A percentile compares a stretch with the other conserved stretches of the same genome.
These are phyloP conservation scores for Debaryomyces maramus DNA, from an alignment of 805 yeast species.

Conservation along the genomic window DNA sequence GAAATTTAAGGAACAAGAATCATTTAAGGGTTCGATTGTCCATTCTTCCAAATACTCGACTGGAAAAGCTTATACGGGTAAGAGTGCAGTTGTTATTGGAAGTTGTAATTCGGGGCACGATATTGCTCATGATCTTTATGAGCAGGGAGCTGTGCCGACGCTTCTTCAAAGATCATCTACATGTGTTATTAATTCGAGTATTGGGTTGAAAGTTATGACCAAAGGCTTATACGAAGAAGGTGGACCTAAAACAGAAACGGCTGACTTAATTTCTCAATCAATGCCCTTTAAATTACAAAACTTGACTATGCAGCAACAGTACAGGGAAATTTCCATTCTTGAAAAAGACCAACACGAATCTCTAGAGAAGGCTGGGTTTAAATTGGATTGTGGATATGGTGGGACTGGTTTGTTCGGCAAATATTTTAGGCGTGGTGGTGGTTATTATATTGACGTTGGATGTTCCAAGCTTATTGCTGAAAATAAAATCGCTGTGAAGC, in stretches of 20 bases:
- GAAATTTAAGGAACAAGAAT: constrained; percentile 34
- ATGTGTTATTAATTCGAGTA: constrained; percentile 38
- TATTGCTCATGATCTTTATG: constrained; percentile 45
- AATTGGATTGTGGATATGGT: constrained; percentile 43
- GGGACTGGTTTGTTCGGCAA: constrained; percentile 44
- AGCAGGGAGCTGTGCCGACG: constrained; percentile 44
- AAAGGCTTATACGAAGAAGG: constrained; percentile 35
- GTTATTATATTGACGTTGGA: constrained; percentile 49
- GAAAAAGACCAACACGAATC: constrained; percentile 34
- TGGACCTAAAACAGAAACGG: constrained; percentile 38
- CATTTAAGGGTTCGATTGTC: constrained; percentile 37
- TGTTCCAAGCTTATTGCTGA: constrained; percentile 39
- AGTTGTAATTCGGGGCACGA: constrained; percentile 49
- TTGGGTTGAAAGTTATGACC: constrained; percentile 28
- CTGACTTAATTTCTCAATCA: constrained; percentile 38
- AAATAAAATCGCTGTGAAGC: constrained; percentile 38
- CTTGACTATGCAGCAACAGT: constrained; percentile 36
- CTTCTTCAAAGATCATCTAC: constrained; percentile 49
- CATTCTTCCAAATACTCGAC: constrained; percentile 44
- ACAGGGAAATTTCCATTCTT: constrained; percentile 27
- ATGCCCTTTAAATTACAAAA: constrained; percentile 36
- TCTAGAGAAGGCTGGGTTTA: constrained; percentile 36
- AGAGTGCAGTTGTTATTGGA: constrained; percentile 46
- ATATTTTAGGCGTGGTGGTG: constrained; percentile 44
- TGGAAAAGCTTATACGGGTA: constrained; percentile 42